phyloP scores from a whole-genome alignment of 768 basidiomycete species.

The Lentinula lateritia region DNA sequence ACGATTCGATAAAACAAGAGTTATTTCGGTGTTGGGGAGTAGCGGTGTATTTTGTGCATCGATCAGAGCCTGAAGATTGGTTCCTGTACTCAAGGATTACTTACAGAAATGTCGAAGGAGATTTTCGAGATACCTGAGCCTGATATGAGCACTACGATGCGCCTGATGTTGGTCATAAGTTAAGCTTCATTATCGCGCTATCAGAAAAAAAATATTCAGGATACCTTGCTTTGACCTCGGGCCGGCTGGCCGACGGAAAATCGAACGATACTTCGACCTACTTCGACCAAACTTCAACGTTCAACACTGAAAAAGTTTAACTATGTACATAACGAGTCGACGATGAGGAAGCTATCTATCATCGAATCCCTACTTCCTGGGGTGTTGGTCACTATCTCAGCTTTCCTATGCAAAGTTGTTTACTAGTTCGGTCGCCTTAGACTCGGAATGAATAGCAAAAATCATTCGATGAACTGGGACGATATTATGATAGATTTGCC shows the following conservation, averaged over 20 bases:
- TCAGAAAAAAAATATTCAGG: background rate
- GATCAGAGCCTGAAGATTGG: constrained; percentile 94
- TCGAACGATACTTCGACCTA: too few relatives aligned
- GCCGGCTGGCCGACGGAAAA: background rate
- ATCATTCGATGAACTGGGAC: constrained; percentile 37
- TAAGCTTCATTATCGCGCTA: background rate
- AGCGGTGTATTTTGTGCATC: constrained; percentile 74
- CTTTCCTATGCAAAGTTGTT: constrained; percentile 26
- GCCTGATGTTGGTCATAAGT: constrained; percentile 11
- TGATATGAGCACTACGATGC: constrained; percentile 44
- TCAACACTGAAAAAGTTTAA: too few relatives aligned
- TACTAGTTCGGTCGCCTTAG: too few relatives aligned
- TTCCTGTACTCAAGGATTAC: constrained; percentile 44
- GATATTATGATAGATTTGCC: constrained; percentile 36
- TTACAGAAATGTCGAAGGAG: background rate
- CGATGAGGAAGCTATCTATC: background rate
- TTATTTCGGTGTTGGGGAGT: constrained; percentile 68
- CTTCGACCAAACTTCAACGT: too few relatives aligned
- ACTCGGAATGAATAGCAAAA: constrained; percentile 18
- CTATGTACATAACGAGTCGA: too few relatives aligned
- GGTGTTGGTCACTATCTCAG: constrained; percentile 32
- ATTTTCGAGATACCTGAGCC: constrained; percentile 38
- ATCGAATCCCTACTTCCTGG: background rate
- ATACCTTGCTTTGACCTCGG: background rate
- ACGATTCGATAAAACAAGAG: constrained; percentile 85